Percentiles rank a stretch among this genome's conserved stretches.
phyloP scores from a whole-genome alignment of 805 yeast species.

The Ogataea parapolymorpha region DNA sequence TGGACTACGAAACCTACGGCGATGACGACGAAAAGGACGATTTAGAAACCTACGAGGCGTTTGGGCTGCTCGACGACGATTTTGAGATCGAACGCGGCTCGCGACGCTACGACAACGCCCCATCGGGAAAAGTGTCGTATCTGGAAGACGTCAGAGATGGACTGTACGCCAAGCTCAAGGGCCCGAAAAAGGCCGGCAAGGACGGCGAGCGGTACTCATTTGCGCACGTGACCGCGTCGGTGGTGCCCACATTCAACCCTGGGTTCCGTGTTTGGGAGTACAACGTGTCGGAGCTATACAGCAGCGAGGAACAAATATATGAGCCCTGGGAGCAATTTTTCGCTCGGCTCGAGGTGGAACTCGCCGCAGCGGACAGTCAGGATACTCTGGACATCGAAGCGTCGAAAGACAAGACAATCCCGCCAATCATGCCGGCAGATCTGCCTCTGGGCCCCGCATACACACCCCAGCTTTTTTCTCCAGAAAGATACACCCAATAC shows the following conservation, averaged over 20 bases:
- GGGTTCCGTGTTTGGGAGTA: conserved; percentile 86
- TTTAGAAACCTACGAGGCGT: conserved; percentile 16
- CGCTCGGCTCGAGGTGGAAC: conserved; percentile 39
- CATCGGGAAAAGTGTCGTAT: conserved; percentile 62
- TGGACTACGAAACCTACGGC: conserved; percentile 18
- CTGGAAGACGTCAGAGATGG: conserved; percentile 55
- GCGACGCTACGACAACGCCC: conserved; percentile 56
- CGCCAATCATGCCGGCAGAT: conserved; percentile 51
- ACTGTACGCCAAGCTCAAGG: conserved; percentile 49
- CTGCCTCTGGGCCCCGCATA: conserved; percentile 73
- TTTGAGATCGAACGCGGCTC: conserved; percentile 16
- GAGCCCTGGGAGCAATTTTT: conserved; percentile 63
- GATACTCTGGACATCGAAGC: conserved; percentile 14
- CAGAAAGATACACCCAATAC: conserved; percentile 69
- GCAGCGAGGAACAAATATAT: conserved; percentile 15
- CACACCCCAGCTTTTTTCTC: conserved; percentile 66
- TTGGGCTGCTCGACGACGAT: conserved; percentile 27
- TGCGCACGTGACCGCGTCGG: conserved; percentile 67
- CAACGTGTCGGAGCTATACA: conserved; percentile 55
- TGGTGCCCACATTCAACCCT: conserved; percentile 83
- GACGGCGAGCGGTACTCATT: conserved; percentile 61
- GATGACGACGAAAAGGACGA: conserved; percentile 27
- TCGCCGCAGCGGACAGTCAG: conserved; percentile 30
- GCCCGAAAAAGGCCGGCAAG: conserved; percentile 40
- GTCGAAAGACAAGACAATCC: conserved; percentile 58